Evolutionary conservation across 495 filamentous ascomycete genomes (phyloP).

Genomic region (Neurospora sp.): DNA sequence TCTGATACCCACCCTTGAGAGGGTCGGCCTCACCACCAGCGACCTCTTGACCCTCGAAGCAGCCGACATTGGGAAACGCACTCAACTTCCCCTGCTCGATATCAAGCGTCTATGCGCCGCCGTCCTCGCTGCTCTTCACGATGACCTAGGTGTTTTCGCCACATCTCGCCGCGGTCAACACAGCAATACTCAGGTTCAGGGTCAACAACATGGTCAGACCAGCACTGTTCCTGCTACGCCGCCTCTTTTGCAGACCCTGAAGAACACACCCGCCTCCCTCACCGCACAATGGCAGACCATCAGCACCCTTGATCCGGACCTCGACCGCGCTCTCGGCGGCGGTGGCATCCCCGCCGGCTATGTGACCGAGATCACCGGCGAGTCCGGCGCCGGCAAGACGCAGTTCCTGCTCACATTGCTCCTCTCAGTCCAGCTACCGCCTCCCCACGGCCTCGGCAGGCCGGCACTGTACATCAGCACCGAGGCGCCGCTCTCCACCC

Average conservation of each 20-base stretch:
- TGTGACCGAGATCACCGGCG: slow-evolving; percentile 85
- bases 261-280: slow-evolving; percentile 31
- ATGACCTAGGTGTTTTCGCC: slow-evolving; percentile 42
- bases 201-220: not conserved
- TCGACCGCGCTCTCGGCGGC: slow-evolving; percentile 71
- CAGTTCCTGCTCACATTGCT: slow-evolving; percentile 82
- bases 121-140: slow-evolving; percentile 56
- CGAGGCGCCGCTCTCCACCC: slow-evolving; percentile 73
- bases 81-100: slow-evolving; percentile 70
- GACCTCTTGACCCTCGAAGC: slow-evolving; percentile 82
- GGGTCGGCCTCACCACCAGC: slow-evolving; percentile 59
- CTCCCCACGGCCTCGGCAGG: slow-evolving; percentile 57
- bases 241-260: slow-evolving; percentile 5
- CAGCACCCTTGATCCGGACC: slow-evolving; percentile 64
- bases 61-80: slow-evolving; percentile 76
- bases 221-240: not conserved
- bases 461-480: slow-evolving; percentile 90
- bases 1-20: slow-evolving; percentile 73
- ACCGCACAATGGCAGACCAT: slow-evolving; percentile 47
- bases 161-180: not conserved
- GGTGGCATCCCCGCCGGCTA: slow-evolving; percentile 69
- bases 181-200: not conserved
- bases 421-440: slow-evolving; percentile 68
- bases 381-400: slow-evolving; percentile 93
- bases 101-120: slow-evolving; percentile 58